Evolutionary conservation across 139 green algal species (phyloP).

Genomic region (Edaphochlamys debaryana): DNA sequence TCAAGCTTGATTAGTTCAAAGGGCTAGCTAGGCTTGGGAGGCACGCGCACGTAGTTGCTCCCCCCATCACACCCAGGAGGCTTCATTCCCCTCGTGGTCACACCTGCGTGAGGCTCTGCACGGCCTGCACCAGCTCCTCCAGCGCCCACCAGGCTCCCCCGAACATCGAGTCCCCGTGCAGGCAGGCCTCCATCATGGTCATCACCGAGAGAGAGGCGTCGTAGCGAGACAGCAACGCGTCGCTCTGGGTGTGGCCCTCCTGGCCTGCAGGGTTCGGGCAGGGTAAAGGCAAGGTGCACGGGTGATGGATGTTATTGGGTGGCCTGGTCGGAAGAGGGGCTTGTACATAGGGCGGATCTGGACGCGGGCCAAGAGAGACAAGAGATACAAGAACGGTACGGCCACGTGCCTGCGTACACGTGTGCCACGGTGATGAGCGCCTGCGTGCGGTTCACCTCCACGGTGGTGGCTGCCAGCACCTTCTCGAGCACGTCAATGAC

Average conservation of each 20-base stretch:
- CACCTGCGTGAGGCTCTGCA: neutral
- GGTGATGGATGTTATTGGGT: neutral
- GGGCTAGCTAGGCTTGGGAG: too few relatives aligned
- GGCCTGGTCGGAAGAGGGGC: too few relatives aligned
- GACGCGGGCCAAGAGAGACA: too few relatives aligned
- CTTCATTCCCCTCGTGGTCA: neutral
- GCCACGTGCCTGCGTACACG: neutral
- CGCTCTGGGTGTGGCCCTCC: neutral
- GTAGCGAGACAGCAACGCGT: neutral
- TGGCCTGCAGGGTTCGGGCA: neutral
- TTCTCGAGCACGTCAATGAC: neutral
- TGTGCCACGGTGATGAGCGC: conserved; percentile 20
- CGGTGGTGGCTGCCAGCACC: neutral
- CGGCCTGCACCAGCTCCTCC: conserved; percentile 23
- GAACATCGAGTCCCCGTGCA: conserved; percentile 11
- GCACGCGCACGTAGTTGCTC: too few relatives aligned
- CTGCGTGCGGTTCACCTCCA: conserved; percentile 8
- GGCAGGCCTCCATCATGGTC: conserved; percentile 14
- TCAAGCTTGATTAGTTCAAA: neutral
- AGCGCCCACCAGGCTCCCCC: conserved; percentile 2
- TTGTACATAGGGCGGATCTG: too few relatives aligned
- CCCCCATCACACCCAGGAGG: neutral
- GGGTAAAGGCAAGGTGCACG: neutral
- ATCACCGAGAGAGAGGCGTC: neutral
- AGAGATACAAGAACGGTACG: too few relatives aligned